These are phyloP conservation scores for Pittosporum tobira DNA, from an alignment of 129 eudicot genomes.

Conservation along the genomic window DNA sequence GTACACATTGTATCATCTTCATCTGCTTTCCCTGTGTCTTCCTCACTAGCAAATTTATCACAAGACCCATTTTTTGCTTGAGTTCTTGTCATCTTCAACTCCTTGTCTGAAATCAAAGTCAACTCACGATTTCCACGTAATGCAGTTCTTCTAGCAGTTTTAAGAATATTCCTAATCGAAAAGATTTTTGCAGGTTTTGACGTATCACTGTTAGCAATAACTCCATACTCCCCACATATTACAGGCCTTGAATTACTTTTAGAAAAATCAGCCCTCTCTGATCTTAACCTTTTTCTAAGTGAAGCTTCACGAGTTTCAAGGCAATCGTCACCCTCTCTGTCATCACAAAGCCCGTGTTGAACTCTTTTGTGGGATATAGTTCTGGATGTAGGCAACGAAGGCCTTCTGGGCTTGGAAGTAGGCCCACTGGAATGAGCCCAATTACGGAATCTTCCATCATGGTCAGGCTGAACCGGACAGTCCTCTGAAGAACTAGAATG, in stretches of 20 bases:
- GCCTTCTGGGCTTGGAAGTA: conserved; percentile 16
- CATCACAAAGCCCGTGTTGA: conserved; percentile 14
- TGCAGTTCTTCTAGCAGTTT: conserved; percentile 28
- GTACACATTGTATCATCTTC: conserved; percentile 17
- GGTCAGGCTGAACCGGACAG: conserved; percentile 16
- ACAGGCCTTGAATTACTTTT: conserved; percentile 37
- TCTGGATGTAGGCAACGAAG: conserved; percentile 13
- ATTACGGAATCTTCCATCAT: conserved; percentile 7
- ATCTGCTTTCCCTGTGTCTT: conserved; percentile 6
- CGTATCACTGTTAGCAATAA: conserved; percentile 51
- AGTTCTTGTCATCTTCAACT: conserved; percentile 17
- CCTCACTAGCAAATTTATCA: conserved; percentile 14
- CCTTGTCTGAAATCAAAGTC: conserved; percentile 18
- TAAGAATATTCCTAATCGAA: conserved; percentile 38
- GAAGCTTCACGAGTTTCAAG: conserved; percentile 23
- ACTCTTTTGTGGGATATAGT: conserved; percentile 17
- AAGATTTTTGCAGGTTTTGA: conserved; percentile 55
- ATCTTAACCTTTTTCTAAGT: conserved; percentile 30
- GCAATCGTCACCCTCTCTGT: conserved; percentile 22
- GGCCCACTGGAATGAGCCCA: conserved; percentile 20
- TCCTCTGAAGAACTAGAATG: conserved; percentile 27
- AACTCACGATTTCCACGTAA: conserved; percentile 18
- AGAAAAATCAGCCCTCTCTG: conserved; percentile 12
- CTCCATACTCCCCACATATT: conserved; percentile 58
- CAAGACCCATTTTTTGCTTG: conserved; percentile 16